Base-by-base conservation (phyloP, 768 basidiomycete genomes). In the Candolleomyces efflorescens region DNA sequence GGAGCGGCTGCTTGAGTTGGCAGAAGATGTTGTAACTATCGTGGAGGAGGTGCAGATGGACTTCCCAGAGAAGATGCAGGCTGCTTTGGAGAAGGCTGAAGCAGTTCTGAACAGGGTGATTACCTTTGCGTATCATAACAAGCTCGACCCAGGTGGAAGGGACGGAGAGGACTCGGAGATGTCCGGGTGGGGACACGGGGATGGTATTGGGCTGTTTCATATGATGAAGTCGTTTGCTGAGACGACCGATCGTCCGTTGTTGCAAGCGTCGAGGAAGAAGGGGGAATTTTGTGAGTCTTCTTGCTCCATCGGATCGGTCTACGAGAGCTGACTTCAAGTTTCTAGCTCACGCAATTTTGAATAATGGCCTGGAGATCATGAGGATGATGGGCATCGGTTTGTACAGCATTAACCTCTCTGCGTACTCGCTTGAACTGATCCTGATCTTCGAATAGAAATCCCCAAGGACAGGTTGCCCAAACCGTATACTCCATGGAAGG, bases 401-500 rank as follows among this genome's bases (percentile, higher is more conserved):
- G 32, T 32, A 32, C 32, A 7, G 6, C 41, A 13, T 17, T 20
- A 20, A 7, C 17, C 10, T 43, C 15, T 20, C 17, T 7, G 18
- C 17, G 10, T 43, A n/a, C 41, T 43, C 1, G 1, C 13, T 20
- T 43, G 2, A 3, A 3, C 38, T 39, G 1, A 17, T 5, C 41
- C 41, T 43, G 18, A 17, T 1, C 41, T 17, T 5, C 10, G 6
- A 43, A 32, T 43, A 43, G 18, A 17, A 43, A 43, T 17, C 17
- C 41, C 41, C 7, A 17, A 17, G 13, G 41, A 20, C 41, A 43
- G 6, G 41, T 43, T 43, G 1, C 41, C 41, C 9, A 46, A 32
- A n/a, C 26, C 38, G 26, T 43, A 23, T 18, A n/a, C 45, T 17
- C 47, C 69, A 18, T 72, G 71, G 70, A 65, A 58, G 7, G 48